Conservation (phyloP, 495 filamentous ascomycete genomes). For the Tuber microsphaerosporum region DNA sequence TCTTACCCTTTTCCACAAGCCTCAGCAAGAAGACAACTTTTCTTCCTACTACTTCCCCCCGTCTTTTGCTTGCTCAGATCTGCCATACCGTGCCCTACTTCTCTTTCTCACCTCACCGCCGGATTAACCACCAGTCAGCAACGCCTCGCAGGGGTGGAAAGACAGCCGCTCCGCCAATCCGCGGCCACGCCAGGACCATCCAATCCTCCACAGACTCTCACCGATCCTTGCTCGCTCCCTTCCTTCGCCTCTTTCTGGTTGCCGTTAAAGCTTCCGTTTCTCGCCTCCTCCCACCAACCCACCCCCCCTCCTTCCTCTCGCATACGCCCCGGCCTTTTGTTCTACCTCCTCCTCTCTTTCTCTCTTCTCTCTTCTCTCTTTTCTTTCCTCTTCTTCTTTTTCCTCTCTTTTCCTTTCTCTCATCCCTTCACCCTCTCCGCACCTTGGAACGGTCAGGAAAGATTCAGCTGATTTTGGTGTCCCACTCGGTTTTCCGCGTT, state of each 20-base stretch:
- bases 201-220: slow-evolving; percentile 27
- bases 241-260: slow-evolving; percentile 32
- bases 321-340: not conserved
- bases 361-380: slow-evolving; percentile 2
- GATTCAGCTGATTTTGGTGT: slow-evolving; percentile 41
- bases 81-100: slow-evolving; percentile 31
- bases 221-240: slow-evolving; percentile 30
- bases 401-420: slow-evolving; percentile 35
- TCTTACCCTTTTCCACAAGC: not conserved
- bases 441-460: slow-evolving; percentile 37
- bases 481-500: slow-evolving; percentile 41
- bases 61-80: slow-evolving; percentile 20
- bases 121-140: slow-evolving; percentile 37
- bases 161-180: slow-evolving; percentile 35
- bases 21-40: not conserved
- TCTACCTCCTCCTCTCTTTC: not conserved
- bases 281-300: slow-evolving; percentile 27
- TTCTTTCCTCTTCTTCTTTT: slow-evolving; percentile 31
- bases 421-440: slow-evolving; percentile 38
- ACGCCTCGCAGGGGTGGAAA: slow-evolving; percentile 29
- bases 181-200: slow-evolving; percentile 29
- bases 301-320: not conserved
- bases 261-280: slow-evolving; percentile 39
- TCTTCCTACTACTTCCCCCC: not conserved
- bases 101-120: slow-evolving; percentile 26